phyloP scores from a whole-genome alignment of 352 stramenopile species.

The Pythium biforme region DNA sequence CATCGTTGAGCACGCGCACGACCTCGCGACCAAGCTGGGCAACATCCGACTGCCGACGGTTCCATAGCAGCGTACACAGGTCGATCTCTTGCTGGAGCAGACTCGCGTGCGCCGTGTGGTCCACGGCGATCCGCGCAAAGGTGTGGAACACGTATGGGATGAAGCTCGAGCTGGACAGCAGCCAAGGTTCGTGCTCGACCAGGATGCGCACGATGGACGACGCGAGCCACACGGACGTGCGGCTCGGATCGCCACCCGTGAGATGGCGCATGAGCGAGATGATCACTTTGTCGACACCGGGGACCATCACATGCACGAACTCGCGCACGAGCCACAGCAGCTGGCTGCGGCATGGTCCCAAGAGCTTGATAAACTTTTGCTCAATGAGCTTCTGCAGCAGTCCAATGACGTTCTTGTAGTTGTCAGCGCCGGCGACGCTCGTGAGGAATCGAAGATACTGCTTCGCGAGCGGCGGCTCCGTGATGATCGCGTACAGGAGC shows the following conservation, averaged over 20 bases:
- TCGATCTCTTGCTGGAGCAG: constrained; percentile 81
- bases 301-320: constrained; percentile 70
- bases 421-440: constrained; percentile 47
- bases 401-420: constrained; percentile 74
- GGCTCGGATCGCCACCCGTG: constrained; percentile 59
- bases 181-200: constrained; percentile 75
- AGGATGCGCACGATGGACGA: constrained; percentile 77
- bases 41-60: constrained; percentile 59
- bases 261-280: constrained; percentile 74
- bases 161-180: constrained; percentile 66
- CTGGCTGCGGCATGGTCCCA: constrained; percentile 72
- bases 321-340: constrained; percentile 79
- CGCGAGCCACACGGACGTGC: constrained; percentile 74
- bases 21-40: constrained; percentile 73
- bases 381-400: constrained; percentile 84
- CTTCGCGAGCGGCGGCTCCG: constrained; percentile 66
- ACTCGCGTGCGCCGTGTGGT: constrained; percentile 59
- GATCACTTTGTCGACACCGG: constrained; percentile 74
- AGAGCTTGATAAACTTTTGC: constrained; percentile 75
- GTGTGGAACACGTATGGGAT: constrained; percentile 85
- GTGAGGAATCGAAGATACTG: constrained; percentile 78
- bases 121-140: constrained; percentile 66
- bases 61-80: constrained; percentile 74
- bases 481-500: constrained; percentile 75
- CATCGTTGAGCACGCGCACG: constrained; percentile 75